Evolutionary conservation across 148 eudicot species (phyloP), one percentile per base, ranked within the genome.

Genomic region (Rhododendron griersonianum): DNA sequence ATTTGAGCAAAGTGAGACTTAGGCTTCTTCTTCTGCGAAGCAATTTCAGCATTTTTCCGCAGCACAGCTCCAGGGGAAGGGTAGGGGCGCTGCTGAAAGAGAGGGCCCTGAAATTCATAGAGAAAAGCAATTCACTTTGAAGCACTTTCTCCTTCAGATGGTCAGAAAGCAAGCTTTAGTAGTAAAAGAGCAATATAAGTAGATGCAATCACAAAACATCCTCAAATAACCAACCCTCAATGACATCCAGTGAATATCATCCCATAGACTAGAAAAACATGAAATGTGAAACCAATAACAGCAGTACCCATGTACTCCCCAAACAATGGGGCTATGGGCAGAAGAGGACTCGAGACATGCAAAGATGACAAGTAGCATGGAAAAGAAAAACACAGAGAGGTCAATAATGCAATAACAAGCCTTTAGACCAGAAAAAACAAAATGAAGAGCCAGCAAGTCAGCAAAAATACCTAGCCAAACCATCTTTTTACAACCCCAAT

Each of bases 31-130:
- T 90, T 96, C 85, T 86, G 90, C 10, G 98, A 91, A 85, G 99
- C 95, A 53, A 95, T 87, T 87, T 96, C 99, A 11, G 99, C 99
- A 87, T 96, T 96, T 91, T 92, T 96, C 35, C 99, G 91, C 78
- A 96, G 80, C 48, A 96, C 99, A 53, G 99, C 99, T 81, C 99
- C 99, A 33, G 99, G 99, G 51, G 99, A 96, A 11, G 99, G 99
- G 87, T 96, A 96, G 18, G 99, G 99, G 71, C 99, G 98, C 89
- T 96, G 99, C 90, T 96, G 99, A 87, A 96, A 96, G 71, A 96
- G 99, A 85, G 99, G 99, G 69, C 99, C 99, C 99, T 96, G 95
- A 67, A 92, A 87, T 81, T 85, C 85, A 73, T 37, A 81, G 57
- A 73, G 59, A 89, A 25, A 86, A 65, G 37, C 30, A 81, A 67